phyloP scores from a whole-genome alignment of 495 filamentous ascomycete species.

The Apodospora peruviana region DNA sequence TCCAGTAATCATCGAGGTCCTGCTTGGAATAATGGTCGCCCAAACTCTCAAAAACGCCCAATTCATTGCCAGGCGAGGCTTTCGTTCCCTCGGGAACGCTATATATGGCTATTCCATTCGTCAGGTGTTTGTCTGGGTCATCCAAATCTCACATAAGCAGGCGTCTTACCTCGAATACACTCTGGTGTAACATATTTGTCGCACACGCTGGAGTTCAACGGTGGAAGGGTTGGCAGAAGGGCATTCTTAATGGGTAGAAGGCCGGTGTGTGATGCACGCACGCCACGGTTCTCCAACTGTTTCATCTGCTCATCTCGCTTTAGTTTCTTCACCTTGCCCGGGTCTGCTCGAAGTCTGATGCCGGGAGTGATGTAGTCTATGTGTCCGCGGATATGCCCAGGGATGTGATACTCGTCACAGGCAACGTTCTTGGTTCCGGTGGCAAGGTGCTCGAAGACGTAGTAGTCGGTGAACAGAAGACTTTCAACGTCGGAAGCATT shows the following conservation, averaged over 20 bases:
- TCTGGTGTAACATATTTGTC: constrained; percentile 18
- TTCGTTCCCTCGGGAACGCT: constrained; percentile 16
- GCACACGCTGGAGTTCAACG: constrained; percentile 17
- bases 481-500: constrained; percentile 45
- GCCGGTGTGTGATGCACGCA: neutral
- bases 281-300: neutral
- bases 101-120: constrained; percentile 15
- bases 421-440: constrained; percentile 17
- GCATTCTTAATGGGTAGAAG: neutral
- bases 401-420: constrained; percentile 44
- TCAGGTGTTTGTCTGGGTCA: neutral
- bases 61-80: constrained; percentile 18
- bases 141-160: neutral
- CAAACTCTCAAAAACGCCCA: constrained; percentile 20
- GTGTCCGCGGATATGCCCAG: constrained; percentile 41
- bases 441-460: constrained; percentile 42
- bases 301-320: neutral
- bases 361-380: constrained; percentile 56
- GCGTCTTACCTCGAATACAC: constrained; percentile 17
- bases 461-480: constrained; percentile 50
- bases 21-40: constrained; percentile 34
- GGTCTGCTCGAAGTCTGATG: constrained; percentile 30
- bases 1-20: constrained; percentile 56
- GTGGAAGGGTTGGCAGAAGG: constrained; percentile 2
- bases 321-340: neutral